phyloP scores from a whole-genome alignment of 1,284 basidiomycete genomes.

The Heterobasidion occidentale region DNA sequence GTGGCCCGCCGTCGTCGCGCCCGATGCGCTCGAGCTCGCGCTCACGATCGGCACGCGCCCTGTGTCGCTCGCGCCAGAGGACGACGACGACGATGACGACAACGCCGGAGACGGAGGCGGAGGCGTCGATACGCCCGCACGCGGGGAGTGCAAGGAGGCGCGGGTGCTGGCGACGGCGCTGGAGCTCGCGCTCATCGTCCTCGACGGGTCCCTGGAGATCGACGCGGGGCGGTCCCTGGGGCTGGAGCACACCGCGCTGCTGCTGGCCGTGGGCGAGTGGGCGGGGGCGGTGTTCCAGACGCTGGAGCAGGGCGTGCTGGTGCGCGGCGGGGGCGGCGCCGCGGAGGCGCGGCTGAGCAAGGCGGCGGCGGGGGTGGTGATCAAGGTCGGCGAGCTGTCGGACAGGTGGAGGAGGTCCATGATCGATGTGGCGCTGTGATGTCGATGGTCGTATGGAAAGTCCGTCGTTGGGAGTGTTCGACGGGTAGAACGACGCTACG shows the following conservation, averaged over 20 bases:
- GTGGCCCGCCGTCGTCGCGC: constrained; percentile 75
- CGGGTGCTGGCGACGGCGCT: constrained; percentile 68
- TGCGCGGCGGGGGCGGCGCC: constrained; percentile 59
- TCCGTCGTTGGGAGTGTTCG: not conserved
- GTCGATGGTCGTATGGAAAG: not conserved
- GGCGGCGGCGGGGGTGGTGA: constrained; percentile 71
- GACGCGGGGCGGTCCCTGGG: constrained; percentile 73
- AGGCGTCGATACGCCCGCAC: no score
- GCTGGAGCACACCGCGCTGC: constrained; percentile 63
- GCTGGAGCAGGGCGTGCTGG: constrained; percentile 57
- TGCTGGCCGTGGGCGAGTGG: constrained; percentile 80
- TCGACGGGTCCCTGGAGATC: constrained; percentile 69
- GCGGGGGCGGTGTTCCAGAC: constrained; percentile 59
- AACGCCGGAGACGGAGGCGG: no score
- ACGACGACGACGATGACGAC: constrained; percentile 35
- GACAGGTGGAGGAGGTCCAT: constrained; percentile 74
- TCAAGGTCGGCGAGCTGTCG: constrained; percentile 74
- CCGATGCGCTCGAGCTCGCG: constrained; percentile 76
- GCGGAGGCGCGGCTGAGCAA: constrained; percentile 53
- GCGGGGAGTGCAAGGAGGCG: constrained; percentile 40
- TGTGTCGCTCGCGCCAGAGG: constrained; percentile 35
- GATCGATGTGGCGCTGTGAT: constrained; percentile 28
- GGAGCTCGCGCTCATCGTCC: constrained; percentile 68
- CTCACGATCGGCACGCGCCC: constrained; percentile 69
- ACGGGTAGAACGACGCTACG: not conserved